Base-by-base conservation (phyloP, 2,329 filamentous ascomycete genomes). In the Fusarium hainanense region DNA sequence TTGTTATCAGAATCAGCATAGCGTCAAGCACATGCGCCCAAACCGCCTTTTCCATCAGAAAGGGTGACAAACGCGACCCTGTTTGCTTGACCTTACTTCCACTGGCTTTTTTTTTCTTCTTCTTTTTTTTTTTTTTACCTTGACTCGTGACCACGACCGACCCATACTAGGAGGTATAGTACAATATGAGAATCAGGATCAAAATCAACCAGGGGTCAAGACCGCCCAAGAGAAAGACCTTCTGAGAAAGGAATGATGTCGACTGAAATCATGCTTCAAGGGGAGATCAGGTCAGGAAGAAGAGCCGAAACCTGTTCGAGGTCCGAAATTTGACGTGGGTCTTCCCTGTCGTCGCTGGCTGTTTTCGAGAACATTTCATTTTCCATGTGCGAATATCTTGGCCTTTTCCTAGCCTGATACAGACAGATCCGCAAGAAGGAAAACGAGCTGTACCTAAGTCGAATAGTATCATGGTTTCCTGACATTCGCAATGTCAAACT, bases 251-350 rank as follows among this genome's bases (percentile, higher is more conserved):
- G 71, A 69, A 73, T 62, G 50, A 63, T 58, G 42, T 61, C 55
- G 28, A 63, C 58, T 56, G 40, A 59, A 50, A 66, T 63, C 60
- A 63, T 63, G 43, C 66, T 63, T 54, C 44, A 46, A 55, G 28
- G 52, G 66, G 47, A 55, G 43, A 46, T 55, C 47, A 67, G 60
- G 48, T 68, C 50, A 70, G 69, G 63, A 69, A 62, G 54, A 64
- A 63, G 51, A 67, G 63, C 69, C 71, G 58, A 71, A 74, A 72
- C 58, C 59, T 69, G 69, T 66, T 56, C 52, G 49, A 67, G 48
- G 51, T 23, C 71, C 71, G 71, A 74, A 66, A 73, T 74, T 72
- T 55, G 54, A 51, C 66, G 51, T 68, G 60, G 66, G 61, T 50
- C 69, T 56, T 40, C 56, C 52, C 58, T 64, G 44, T 14, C 5